Conservation (phyloP, 2,329 filamentous ascomycete species). For the Aspergillus tubingensis region DNA sequence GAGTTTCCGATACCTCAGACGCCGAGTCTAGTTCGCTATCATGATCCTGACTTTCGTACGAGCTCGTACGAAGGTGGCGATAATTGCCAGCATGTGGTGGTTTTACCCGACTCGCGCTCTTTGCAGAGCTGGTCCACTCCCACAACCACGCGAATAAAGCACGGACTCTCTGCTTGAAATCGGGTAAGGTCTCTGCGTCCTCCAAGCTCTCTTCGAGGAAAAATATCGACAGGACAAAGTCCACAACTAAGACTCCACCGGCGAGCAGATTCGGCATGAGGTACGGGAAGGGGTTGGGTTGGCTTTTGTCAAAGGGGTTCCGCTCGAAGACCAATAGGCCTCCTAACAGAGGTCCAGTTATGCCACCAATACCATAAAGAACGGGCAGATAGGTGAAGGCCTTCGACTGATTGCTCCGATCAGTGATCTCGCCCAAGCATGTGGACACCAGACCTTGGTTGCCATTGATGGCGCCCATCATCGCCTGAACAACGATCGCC, state of each 20-base stretch:
- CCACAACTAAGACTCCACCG: slow-evolving; percentile 69
- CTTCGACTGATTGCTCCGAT: slow-evolving; percentile 88
- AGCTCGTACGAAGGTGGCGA: slow-evolving; percentile 29
- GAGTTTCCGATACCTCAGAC: slow-evolving; percentile 41
- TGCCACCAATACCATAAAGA: slow-evolving; percentile 92
- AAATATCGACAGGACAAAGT: slow-evolving; percentile 72
- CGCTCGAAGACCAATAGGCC: slow-evolving; percentile 73
- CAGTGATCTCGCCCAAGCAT: slow-evolving; percentile 90
- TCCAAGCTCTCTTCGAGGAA: slow-evolving; percentile 87
- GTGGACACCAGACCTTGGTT: slow-evolving; percentile 94
- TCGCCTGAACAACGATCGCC: slow-evolving; percentile 77
- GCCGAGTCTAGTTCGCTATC: slow-evolving; percentile 50
- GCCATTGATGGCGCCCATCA: slow-evolving; percentile 93
- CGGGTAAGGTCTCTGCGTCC: slow-evolving; percentile 62
- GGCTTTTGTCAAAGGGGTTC: slow-evolving; percentile 55
- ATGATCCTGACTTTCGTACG: slow-evolving; percentile 34
- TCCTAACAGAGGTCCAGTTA: slow-evolving; percentile 89
- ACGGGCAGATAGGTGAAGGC: slow-evolving; percentile 95
- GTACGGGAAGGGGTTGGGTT: slow-evolving; percentile 71
- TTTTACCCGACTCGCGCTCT: slow-evolving; percentile 61
- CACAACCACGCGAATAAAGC: slow-evolving; percentile 68
- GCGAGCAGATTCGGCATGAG: slow-evolving; percentile 80
- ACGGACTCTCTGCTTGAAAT: slow-evolving; percentile 59
- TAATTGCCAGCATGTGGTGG: slow-evolving; percentile 30
- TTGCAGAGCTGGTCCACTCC: slow-evolving; percentile 64